A percentile compares a stretch with the other conserved stretches of the same genome.
Conservation (phyloP, 2,329 filamentous ascomycete genomes). For the Penicillium palitans region DNA sequence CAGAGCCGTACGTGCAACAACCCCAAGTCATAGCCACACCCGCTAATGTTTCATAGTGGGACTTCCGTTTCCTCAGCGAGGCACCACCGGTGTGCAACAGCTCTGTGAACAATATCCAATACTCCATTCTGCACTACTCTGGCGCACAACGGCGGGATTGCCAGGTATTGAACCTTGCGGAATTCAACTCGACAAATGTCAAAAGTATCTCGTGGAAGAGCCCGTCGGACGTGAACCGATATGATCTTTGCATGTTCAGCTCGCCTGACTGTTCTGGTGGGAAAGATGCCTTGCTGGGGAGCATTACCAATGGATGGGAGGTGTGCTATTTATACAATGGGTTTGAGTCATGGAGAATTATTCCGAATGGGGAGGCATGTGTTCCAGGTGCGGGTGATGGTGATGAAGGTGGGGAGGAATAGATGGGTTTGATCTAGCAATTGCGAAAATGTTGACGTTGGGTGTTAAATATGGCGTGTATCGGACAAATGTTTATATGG, state of each 20-base stretch:
- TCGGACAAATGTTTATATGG: neutral
- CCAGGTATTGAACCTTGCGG: neutral
- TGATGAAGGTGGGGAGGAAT: neutral
- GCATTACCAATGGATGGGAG: constrained; percentile 27
- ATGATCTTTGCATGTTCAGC: constrained; percentile 29
- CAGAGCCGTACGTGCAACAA: constrained; percentile 19
- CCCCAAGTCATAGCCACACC: neutral
- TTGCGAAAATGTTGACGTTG: neutral
- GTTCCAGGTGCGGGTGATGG: neutral
- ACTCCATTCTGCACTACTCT: constrained; percentile 23
- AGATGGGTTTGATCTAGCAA: neutral
- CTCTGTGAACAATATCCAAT: constrained; percentile 19
- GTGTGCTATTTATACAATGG: constrained; percentile 27
- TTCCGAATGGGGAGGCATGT: constrained; percentile 19
- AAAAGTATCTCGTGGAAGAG: constrained; percentile 32
- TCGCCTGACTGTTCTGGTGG: constrained; percentile 16
- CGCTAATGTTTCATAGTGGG: constrained; percentile 24
- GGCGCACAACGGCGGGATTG: constrained; percentile 16
- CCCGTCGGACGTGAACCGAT: constrained; percentile 7
- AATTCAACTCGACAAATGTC: constrained; percentile 18
- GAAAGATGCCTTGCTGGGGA: neutral
- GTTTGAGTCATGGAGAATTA: constrained; percentile 24
- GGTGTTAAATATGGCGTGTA: neutral
- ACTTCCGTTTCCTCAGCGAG: constrained; percentile 33
- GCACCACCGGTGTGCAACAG: constrained; percentile 31